Base-by-base conservation (phyloP, 441 rosid genomes). In the Bocquillonia castaneifolia region DNA sequence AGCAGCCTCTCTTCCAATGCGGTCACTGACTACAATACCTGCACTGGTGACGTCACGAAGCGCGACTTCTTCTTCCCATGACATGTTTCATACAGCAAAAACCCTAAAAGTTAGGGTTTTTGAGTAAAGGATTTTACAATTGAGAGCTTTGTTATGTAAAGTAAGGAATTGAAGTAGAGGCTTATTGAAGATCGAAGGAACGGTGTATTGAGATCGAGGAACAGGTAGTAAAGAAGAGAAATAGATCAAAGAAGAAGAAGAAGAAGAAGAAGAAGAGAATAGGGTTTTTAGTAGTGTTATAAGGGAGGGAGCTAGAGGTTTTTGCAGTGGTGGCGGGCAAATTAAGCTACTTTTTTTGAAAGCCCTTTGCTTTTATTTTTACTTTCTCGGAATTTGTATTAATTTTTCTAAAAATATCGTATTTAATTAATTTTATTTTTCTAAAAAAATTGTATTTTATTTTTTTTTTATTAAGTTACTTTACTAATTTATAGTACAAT, bases 21-120 rank as follows among this genome's bases (percentile, higher is more conserved):
- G 88, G 81, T 92, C 91, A 55, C 88, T 78, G 6, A 92, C 84
- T 29, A 74, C 87, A 5, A 83, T 75, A 0, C 98, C 99, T 0
- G 98, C 97, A 72, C 82, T 82, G 69, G 88, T 76, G 25, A 94
- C 99, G 72, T 94, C 99, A 13, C 97, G 89, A 80, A 88, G 70
- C 70, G 79, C 86, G 61, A 94, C 74, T 82, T 88, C 98, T 63
- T 94, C 99, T 59, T 82, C 86, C 85, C 79, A 73, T 70, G 90
- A 84, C 99, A 88, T 91, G 56, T 50, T 40, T 32, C 34, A 69
- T 20, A 28, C 5, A 34, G 26, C 0, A 18, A 23, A 75, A 77
- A 62, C 76, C 72, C 75, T 48, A 59, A 54, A 68, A 59, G 54
- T 14, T 72, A 65, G 73, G 69, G 55, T 10, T 34, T 66, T 54